Conservation (phyloP, 2,329 filamentous ascomycete species). For the Alternaria panax region DNA sequence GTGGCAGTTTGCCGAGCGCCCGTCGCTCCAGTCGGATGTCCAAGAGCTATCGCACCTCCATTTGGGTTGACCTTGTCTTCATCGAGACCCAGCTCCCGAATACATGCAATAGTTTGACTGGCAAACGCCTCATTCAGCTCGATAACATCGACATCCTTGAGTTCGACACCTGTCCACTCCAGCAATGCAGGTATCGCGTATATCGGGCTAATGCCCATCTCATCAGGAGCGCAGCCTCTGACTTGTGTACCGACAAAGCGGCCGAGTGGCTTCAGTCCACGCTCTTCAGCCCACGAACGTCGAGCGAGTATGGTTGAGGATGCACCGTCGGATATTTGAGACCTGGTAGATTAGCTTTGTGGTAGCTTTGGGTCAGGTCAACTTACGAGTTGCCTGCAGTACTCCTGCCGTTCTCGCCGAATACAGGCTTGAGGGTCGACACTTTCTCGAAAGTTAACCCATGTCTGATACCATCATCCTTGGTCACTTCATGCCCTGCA, state of each 20-base stretch:
- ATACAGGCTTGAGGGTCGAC: conserved; percentile 84
- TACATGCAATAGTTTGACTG: conserved; percentile 94
- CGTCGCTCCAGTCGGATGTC: conserved; percentile 79
- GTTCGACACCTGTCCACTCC: conserved; percentile 73
- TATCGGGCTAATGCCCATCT: conserved; percentile 93
- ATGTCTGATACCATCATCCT: conserved; percentile 88
- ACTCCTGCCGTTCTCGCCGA: conserved; percentile 85
- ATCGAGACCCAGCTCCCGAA: conserved; percentile 69
- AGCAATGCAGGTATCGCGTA: conserved; percentile 80
- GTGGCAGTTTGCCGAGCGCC: conserved; percentile 85
- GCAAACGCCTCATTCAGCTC: conserved; percentile 98
- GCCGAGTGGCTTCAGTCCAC: conserved; percentile 87
- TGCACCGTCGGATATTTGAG: conserved; percentile 92
- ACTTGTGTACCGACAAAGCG: conserved; percentile 96
- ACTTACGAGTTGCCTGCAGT: conserved; percentile 79
- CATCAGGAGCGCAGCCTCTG: conserved; percentile 84
- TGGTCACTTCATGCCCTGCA: conserved; percentile 77
- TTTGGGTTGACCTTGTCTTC: conserved; percentile 80
- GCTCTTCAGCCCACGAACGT: conserved; percentile 82
- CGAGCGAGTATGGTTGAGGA: conserved; percentile 92
- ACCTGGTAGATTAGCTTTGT: conserved; percentile 59
- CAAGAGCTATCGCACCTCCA: conserved; percentile 82
- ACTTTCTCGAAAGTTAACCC: conserved; percentile 86
- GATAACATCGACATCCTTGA: conserved; percentile 85
- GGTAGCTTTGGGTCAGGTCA: neutral